Conservation (phyloP, 352 stramenopile genomes). For the Globisporangium solare region DNA sequence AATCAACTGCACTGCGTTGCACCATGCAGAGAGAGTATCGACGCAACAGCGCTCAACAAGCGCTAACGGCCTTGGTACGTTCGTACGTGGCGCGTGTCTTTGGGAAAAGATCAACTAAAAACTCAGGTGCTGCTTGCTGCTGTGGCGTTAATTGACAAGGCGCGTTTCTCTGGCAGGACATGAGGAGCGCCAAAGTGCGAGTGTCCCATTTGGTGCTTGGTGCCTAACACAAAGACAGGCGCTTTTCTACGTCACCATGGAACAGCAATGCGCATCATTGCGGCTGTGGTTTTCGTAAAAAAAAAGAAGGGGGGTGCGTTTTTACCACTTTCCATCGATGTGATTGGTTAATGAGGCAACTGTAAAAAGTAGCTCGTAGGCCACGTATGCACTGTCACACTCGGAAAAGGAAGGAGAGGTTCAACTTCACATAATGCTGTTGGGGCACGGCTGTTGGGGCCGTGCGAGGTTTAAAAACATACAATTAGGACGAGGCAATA, state of each 20-base stretch:
- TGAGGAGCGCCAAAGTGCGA: background rate
- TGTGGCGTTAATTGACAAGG: too few relatives aligned
- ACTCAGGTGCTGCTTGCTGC: too few relatives aligned
- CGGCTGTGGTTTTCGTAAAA: background rate
- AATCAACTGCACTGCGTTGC: background rate
- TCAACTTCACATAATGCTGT: background rate
- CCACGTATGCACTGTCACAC: slow-evolving; percentile 10
- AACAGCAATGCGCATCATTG: slow-evolving; percentile 5
- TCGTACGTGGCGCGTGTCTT: too few relatives aligned
- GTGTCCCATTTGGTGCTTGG: slow-evolving; percentile 11
- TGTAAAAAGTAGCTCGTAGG: slow-evolving; percentile 1
- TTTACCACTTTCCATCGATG: background rate
- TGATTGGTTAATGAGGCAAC: background rate
- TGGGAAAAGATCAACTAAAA: too few relatives aligned
- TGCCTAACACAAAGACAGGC: slow-evolving; percentile 2
- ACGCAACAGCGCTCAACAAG: too few relatives aligned
- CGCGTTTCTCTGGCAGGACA: too few relatives aligned
- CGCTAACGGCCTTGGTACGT: too few relatives aligned
- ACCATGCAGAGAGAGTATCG: too few relatives aligned
- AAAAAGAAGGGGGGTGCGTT: background rate
- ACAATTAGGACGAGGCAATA: too few relatives aligned
- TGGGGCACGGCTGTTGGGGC: too few relatives aligned
- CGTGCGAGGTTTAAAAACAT: too few relatives aligned
- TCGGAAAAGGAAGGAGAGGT: slow-evolving; percentile 3
- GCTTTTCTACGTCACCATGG: slow-evolving; percentile 12